Evolutionary conservation across 352 stramenopile species (phyloP).

Genomic region (Thalassiosira mediterranea): DNA sequence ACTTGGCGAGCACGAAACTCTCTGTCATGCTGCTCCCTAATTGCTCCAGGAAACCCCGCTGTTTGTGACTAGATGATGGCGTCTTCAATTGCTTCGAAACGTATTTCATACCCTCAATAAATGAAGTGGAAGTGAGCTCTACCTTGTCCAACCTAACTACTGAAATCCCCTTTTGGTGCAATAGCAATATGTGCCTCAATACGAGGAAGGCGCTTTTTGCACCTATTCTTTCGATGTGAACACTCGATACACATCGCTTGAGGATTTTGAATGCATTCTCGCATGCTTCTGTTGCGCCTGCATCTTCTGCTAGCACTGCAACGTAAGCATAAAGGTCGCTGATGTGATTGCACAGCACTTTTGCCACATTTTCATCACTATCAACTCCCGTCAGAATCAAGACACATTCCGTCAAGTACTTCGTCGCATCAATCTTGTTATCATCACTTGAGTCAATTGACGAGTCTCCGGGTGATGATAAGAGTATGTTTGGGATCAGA

Average conservation of each 20-base stretch:
- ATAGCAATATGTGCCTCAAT: conserved; percentile 51
- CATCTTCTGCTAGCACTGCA: conserved; percentile 43
- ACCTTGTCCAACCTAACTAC: conserved; percentile 46
- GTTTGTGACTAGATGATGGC: conserved; percentile 20
- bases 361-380: conserved; percentile 48
- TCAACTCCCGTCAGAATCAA: conserved; percentile 40
- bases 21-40: conserved; percentile 71
- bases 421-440: conserved; percentile 33
- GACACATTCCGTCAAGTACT: conserved; percentile 48
- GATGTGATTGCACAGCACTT: conserved; percentile 52
- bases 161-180: conserved; percentile 47
- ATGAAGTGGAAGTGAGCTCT: conserved; percentile 32
- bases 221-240: conserved; percentile 52
- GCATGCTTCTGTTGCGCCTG: conserved; percentile 26
- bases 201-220: conserved; percentile 48
- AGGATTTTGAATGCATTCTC: conserved; percentile 52
- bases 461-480: conserved; percentile 38
- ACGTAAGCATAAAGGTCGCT: conserved; percentile 55
- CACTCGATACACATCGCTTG: conserved; percentile 44
- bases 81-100: conserved; percentile 49
- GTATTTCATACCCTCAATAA: conserved; percentile 66
- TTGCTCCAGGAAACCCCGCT: conserved; percentile 35
- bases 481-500: conserved; percentile 61
- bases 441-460: conserved; percentile 15
- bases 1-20: conserved; percentile 60